Evolutionary conservation across 2,329 filamentous ascomycete species (phyloP), one percentile per base, ranked within the genome.

Genomic region (Colletotrichum ledebouriae): DNA sequence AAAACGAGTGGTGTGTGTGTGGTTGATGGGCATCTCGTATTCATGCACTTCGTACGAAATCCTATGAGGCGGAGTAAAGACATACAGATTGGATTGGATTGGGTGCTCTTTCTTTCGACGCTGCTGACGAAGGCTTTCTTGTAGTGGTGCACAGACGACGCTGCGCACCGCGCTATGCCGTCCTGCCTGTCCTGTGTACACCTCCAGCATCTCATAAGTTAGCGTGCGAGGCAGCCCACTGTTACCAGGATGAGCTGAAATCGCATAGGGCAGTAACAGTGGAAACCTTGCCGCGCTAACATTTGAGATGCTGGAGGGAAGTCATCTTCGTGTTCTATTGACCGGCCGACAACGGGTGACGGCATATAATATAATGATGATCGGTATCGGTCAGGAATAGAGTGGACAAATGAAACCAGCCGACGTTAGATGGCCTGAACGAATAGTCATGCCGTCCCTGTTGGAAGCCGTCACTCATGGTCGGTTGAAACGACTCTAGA

Each of bases 41-140:
- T 69, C 62, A 66, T 69, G 66, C 66, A 66, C 53, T 63, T 65
- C 46, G 55, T 42, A 57, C 55, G 52, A 55, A 53, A 55, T 53
- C 47, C 47, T 41, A 59, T 42, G 53, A 59, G 47, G 60, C 60
- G 61, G 55, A 59, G 29, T 52, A 25, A 29, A 29, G 29, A 52
- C 25, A 50, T 15, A 29, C 37, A 13, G 11, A 6, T 61, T 39
- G 46, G 46, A 42, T 46, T 47, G 50, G 59, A 44, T n/a, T 53
- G n/a, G 17, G 39, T 25, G 15, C 42, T 41, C 41, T 25, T 37
- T 42, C 41, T 6, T 56, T 39, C 56, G 25, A 52, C 52, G 61
- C 49, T 42, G n/a, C 61, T 56, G 22, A 52, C 49, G 33, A 37
- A 15, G 25, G 34, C 55, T 34, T 9, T n/a, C 39, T 15, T 22